Evolutionary conservation across 352 stramenopile species (phyloP), one percentile per base, ranked within the genome.

Genomic region (Globisporangium radiosum): DNA sequence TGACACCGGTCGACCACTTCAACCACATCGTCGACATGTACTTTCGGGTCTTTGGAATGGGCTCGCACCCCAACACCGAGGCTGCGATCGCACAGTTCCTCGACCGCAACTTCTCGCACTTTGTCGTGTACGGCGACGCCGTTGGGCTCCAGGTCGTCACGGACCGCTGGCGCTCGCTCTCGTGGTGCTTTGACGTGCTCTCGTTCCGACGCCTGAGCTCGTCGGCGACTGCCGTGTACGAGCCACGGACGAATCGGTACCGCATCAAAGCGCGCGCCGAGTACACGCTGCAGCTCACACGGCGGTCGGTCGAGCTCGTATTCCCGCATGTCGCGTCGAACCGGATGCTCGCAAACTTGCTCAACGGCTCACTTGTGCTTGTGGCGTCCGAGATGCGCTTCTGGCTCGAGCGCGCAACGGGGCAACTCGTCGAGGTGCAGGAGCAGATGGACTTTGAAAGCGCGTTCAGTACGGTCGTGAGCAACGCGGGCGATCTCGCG

Each of bases 381-480:
- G 52, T 64, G 33, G 14, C 63, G 6, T 65, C 59, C 7, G 37
- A 54, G 10, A 37, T 74, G 14, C 54, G 37, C 1, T 73, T 76
- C 54, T 68, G 60, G 48, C 67, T 74, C 33, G 60, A 69, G 33
- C 44, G 50, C 2, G 7, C 43, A 10, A 59, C 48, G 37, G 40
- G 54, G 2, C 50, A 75, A 50, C 25, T 64, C 10, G 25, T 42
- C 13, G 52, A 52, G 48, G 57, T 76, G 44, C 52, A 61, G 15
- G 60, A 60, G 37, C 56, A 67, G 43, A 68, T 76, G 53, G 59
- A 78, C 54, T 82, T 74, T 37, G 47, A 73, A n/a, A 45, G 33
- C 38, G 66, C 60, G 6, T 68, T 82, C 33, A 59, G 48, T 6
- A 44, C 17, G 6, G 39, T 79, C 14, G 57, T 77, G 10, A 53